Base-by-base conservation (phyloP, 2,329 filamentous ascomycete species). In the Diplodia mutila region DNA sequence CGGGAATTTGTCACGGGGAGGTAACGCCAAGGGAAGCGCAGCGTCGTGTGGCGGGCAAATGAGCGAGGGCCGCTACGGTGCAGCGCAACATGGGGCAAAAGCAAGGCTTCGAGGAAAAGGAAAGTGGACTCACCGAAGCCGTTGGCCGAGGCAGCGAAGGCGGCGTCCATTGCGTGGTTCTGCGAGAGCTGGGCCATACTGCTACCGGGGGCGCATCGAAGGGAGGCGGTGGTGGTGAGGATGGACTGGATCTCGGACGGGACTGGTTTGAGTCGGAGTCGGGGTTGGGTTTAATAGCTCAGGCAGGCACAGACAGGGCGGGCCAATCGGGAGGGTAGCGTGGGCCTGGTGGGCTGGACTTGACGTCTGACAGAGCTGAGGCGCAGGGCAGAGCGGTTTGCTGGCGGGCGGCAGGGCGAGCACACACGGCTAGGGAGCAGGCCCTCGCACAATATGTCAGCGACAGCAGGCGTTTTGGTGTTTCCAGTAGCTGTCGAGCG, bases 311-410 rank as follows among this genome's bases (percentile, higher is more conserved):
- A 23, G 27, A 46, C 18, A n/a, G 46, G 57, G 59, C 59, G 42
- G 42, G 59, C 59, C 59, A 63, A 63, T 63, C 52, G 64, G 64
- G 52, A 48, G 29, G 39, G 39, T 66, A 48, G 64, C 64, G 53
- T 57, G 64, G 53, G 12, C 42, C 16, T 39, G 48, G 37, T 25
- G 27, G 27, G 61, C 51, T 55, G 61, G 61, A 42, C 27, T 51
- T 29, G 61, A 65, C 39, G 64, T 66, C 64, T 66, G 64, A 66
- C 64, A 57, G 64, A 57, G 42, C 49, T 66, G 64, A 57, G 64
- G 64, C 64, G 63, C 63, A 65, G 63, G 51, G 52, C 49, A 48
- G 63, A 8, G 29, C 29, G 61, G 34, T 39, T 37, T 25, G 49
- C 32, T 27, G 23, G 61, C 29, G 21, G 39, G 39, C 54, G 14